These are phyloP conservation scores for Lactifluus piperatus DNA, from an alignment of 768 basidiomycete species.

Conservation along the genomic window DNA sequence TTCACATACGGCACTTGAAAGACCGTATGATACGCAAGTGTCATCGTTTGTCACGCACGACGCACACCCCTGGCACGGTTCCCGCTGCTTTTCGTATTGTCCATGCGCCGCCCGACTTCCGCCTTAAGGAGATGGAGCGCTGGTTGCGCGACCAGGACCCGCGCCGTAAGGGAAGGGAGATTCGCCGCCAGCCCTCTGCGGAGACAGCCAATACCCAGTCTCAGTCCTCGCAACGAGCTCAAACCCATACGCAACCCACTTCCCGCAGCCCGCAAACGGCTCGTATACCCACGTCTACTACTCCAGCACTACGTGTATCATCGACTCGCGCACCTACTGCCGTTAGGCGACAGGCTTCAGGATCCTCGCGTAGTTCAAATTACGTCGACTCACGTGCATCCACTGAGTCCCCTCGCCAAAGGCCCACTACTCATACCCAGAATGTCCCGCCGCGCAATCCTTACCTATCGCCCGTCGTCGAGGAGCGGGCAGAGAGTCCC, in stretches of 20 bases:
- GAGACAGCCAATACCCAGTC: constrained; percentile 24
- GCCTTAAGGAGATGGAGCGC: constrained; percentile 70
- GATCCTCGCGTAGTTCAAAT: constrained; percentile 17
- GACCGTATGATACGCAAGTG: constrained; percentile 79
- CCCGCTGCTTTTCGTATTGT: constrained; percentile 51
- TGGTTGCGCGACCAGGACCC: constrained; percentile 53
- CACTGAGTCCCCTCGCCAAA: constrained; percentile 9
- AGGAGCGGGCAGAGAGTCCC: constrained; percentile 7
- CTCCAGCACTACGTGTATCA: neutral
- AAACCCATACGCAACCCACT: constrained; percentile 1
- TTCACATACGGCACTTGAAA: constrained; percentile 69
- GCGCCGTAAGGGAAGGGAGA: constrained; percentile 14
- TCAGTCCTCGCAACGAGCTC: constrained; percentile 17
- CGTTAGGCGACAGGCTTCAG: constrained; percentile 10
- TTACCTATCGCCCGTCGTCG: constrained; percentile 18
- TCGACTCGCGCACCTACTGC: constrained; percentile 1
- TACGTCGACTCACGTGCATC: constrained; percentile 17
- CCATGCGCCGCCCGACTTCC: constrained; percentile 62
- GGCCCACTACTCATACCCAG: neutral
- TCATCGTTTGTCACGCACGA: constrained; percentile 47
- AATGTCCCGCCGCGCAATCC: neutral
- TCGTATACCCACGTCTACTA: neutral
- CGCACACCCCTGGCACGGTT: constrained; percentile 31
- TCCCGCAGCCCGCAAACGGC: constrained; percentile 1
- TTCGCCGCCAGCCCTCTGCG: constrained; percentile 31